A percentile compares a stretch with the other conserved stretches of the same genome.
These are phyloP conservation scores for Erodium moschatum DNA, from an alignment of 441 rosid genomes.

Conservation along the genomic window DNA sequence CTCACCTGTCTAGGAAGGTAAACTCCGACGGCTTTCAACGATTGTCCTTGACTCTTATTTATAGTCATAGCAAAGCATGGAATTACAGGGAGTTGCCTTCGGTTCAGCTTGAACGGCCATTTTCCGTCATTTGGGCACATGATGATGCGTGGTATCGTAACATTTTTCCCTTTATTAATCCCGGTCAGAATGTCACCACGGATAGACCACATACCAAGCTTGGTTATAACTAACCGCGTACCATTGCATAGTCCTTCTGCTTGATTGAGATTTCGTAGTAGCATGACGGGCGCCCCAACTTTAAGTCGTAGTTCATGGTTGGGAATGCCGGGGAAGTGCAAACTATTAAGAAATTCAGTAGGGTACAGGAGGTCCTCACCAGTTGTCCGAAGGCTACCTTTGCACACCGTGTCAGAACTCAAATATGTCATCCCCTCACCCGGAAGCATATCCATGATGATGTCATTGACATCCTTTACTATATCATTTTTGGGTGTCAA, in stretches of 20 bases:
- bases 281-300: not conserved
- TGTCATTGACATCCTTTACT: not conserved
- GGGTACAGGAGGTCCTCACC: not conserved
- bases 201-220: no score
- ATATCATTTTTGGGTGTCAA: constrained; percentile 10
- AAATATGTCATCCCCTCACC: not conserved
- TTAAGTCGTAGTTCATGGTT: constrained; percentile 7
- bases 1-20: constrained; percentile 1
- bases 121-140: not conserved
- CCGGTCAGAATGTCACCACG: not conserved
- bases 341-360: not conserved
- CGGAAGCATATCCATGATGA: not conserved
- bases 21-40: not conserved
- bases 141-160: constrained; percentile 1
- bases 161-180: not conserved
- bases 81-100: constrained; percentile 13
- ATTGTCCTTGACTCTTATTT: constrained; percentile 18
- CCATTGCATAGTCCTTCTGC: not conserved
- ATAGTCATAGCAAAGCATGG: constrained; percentile 12
- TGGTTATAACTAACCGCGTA: no score
- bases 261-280: constrained; percentile 16
- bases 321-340: not conserved
- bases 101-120: constrained; percentile 3
- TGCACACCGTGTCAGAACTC: not conserved
- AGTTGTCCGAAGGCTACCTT: not conserved